These are phyloP conservation scores for Talaromyces sp. DNA, from an alignment of 2,329 filamentous ascomycete genomes.

Conservation along the genomic window DNA sequence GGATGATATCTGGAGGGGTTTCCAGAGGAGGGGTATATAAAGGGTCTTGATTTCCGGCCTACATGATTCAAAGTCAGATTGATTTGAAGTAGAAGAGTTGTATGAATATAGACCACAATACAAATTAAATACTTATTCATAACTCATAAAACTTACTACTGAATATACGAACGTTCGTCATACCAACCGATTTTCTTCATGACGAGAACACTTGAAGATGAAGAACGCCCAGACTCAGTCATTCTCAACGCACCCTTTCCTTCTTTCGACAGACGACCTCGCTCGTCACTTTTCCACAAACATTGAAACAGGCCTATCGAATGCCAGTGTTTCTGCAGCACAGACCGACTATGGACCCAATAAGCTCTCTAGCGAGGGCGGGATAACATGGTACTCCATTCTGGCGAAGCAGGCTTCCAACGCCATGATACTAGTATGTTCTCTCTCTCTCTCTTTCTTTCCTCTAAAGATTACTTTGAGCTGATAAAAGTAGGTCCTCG, in stretches of 20 bases:
- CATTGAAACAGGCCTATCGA: conserved; percentile 43
- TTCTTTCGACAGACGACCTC: conserved; percentile 32
- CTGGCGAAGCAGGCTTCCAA: conserved; percentile 50
- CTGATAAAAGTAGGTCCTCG: conserved; percentile 53
- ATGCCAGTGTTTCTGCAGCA: conserved; percentile 38
- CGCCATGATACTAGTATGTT: conserved; percentile 49
- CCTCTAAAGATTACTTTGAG: neutral
- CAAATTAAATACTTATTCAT: neutral
- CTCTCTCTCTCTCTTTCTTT: neutral
- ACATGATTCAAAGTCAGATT: neutral
- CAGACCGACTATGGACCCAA: conserved; percentile 48
- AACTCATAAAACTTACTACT: neutral
- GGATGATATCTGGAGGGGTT: neutral
- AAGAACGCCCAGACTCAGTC: conserved; percentile 11
- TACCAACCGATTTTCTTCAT: neutral
- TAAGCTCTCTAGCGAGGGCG: conserved; percentile 43
- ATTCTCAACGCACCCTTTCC: conserved; percentile 24
- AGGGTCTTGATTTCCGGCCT: neutral
- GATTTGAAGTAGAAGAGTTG: neutral
- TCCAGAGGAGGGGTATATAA: neutral
- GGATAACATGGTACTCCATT: conserved; percentile 44
- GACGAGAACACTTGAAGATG: neutral
- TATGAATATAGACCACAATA: neutral
- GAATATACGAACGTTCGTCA: neutral
- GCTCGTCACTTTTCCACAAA: conserved; percentile 43